Evolutionary conservation across 352 stramenopile genomes (phyloP), one percentile per base, ranked within the genome.

Genomic region (Phytophthora brassicae): DNA sequence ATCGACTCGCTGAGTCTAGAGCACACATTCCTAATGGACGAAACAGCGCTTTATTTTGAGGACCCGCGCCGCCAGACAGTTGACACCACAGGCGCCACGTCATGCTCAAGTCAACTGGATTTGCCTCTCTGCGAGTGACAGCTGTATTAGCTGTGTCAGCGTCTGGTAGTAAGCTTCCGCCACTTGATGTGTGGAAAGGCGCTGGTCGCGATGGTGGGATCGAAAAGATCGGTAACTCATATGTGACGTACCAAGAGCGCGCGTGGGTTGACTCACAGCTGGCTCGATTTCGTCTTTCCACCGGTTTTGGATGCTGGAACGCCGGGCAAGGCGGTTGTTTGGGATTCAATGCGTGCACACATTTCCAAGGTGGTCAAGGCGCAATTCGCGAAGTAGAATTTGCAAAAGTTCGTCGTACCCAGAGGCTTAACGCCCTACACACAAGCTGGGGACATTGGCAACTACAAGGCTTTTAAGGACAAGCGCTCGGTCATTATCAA

Each of bases 101-200:
- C 6, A 20, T 45, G 17, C 47, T 55, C 20, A 55, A 55, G 33
- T 13, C 33, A n/a, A 39, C 33, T 39, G 31, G 31, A n/a, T 55
- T 45, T n/a, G 33, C 31, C 7, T 55, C 47, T 2, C 43, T 35
- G 47, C 31, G 31, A 26, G 19, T 23, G 8, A 55, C 31, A 14
- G 13, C 31, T 9, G 47, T 36, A 13, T 22, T 55, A 19, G 20
- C 33, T 2, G 47, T 31, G 3, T 13, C 47, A 24, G 33, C 47
- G 23, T 23, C 5, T 3, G 20, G 47, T 14, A 17, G 47, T 3
- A 45, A 55, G 31, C 31, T 55, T 2, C 20, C 20, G 4, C 47
- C 47, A 3, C 47, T 55, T 2, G 22, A 35, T 9, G 47, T 44
- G 13, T 55, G 31, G 9, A 55, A 55, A 55, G 31, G 47, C 1